phyloP scores from a whole-genome alignment of 805 yeast genomes.

The Pichia thaimueangensis region DNA sequence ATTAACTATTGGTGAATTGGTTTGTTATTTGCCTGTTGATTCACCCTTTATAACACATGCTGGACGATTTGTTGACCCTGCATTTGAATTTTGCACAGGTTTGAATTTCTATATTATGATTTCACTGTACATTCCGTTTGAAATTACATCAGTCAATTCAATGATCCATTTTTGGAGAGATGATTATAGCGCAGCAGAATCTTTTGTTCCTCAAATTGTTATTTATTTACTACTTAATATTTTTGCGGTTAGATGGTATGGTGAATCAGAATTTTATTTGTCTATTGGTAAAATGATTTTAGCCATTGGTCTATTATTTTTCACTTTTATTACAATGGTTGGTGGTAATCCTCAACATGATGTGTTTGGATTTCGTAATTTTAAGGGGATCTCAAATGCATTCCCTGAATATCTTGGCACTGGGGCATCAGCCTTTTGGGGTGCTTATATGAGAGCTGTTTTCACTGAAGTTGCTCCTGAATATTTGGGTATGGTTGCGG shows the following conservation, averaged over 20 bases:
- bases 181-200: slow-evolving; percentile 65
- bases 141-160: slow-evolving; percentile 72
- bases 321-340: slow-evolving; percentile 75
- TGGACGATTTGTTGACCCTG: slow-evolving; percentile 69
- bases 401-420: slow-evolving; percentile 49
- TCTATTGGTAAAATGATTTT: slow-evolving; percentile 67
- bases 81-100: slow-evolving; percentile 30
- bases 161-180: slow-evolving; percentile 78
- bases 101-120: slow-evolving; percentile 65
- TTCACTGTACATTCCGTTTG: slow-evolving; percentile 76
- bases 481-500: slow-evolving; percentile 77
- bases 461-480: slow-evolving; percentile 81
- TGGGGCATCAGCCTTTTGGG: slow-evolving; percentile 62
- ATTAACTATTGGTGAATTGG: slow-evolving; percentile 71
- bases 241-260: slow-evolving; percentile 69
- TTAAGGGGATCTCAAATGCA: slow-evolving; percentile 27
- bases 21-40: slow-evolving; percentile 64
- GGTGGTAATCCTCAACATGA: slow-evolving; percentile 81
- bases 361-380: slow-evolving; percentile 26
- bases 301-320: slow-evolving; percentile 68
- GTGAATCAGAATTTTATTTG: slow-evolving; percentile 78
- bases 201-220: slow-evolving; percentile 58
- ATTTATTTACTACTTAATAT: slow-evolving; percentile 59
- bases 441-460: slow-evolving; percentile 63
- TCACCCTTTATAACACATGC: slow-evolving; percentile 75